Base-by-base conservation (phyloP, 1,284 basidiomycete species). In the Pseudozyma thailandica region DNA sequence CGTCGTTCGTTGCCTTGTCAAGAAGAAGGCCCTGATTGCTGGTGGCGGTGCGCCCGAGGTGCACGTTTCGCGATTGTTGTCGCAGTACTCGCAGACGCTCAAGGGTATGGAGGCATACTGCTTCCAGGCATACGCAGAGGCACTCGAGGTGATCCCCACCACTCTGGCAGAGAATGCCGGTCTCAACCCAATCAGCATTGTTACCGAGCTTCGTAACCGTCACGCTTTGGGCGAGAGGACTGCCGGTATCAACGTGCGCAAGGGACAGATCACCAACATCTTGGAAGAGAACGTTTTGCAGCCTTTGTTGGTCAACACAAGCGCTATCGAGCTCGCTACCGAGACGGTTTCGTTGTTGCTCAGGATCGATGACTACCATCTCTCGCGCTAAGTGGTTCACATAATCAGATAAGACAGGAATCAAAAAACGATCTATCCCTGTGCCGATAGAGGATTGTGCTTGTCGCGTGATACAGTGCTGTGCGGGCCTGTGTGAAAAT, bases 81-180 rank as follows among this genome's bases (percentile, higher is more conserved):
- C 93, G 5, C 92, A 97, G 84, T 89, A 96, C 80, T 90, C 94
- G 6, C 93, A 96, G 77, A 92, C 93, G 0, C 88, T 98, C 74
- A 96, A 92, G 84, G 95, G 96, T 51, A 97, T 98, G 91, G 94
- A 98, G 85, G 92, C 94, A 7, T 98, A 98, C 85, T 98, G 96
- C 84, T 97, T 95, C 90, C 92, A 96, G 82, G 94, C 94, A 4
- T 99, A 94, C 79, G 94, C 96, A 33, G 96, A 98, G 82, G 94
- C 96, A 6, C 88, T 99, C 57, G 96, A 98, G 85, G 91, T 98
- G 64, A 98, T 99, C 75, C 96, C 96, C 2, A 97, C 92, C 3
- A 99, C 96, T 0, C 87, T 99, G 9, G 96, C 96, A 10, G 96
- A 99, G 85, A 98, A 99, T 82, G 96, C 96, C 9, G 96, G 96